Evolutionary conservation across 2,329 filamentous ascomycete species (phyloP), one percentile per base, ranked within the genome.

Genomic region (Hirsutella rhossiliensis): DNA sequence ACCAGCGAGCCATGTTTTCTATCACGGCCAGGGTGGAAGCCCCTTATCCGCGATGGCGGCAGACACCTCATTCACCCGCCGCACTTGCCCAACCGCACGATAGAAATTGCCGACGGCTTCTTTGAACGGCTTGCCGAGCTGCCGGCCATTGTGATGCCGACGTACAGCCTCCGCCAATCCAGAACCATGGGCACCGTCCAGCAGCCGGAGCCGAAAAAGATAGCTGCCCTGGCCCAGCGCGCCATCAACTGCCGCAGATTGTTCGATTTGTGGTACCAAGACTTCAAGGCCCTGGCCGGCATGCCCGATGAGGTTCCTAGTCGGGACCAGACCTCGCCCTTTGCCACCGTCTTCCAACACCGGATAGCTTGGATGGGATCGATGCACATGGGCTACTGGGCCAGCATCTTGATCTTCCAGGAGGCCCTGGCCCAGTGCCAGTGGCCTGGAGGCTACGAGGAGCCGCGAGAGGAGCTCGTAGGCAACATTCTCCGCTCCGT

Each of bases 71-170:
- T 58, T 15, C 54, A 61, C 42, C 42, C 51, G 15, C 44, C 52
- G 8, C 48, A 51, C 23, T 27, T 27, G 23, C 23, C 23, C 23
- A 27, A 27, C 3, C 23, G 23, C 39, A 50, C 47, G 12, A 54
- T 58, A 30, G 44, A 52, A 3, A 46, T 61, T 11, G 47, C 59
- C 20, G 61, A 67, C 50, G 49, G 48, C 12, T 65, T 62, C 50
- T 58, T 64, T 43, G 47, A 53, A 31, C 51, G 55, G 19, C 54
- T 67, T 27, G 23, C 3, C 23, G 4, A 23, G 38, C 49, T 67
- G 11, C 59, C 63, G 2, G 50, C 52, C 36, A 50, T 67, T 19
- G 47, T 66, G 34, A 56, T 52, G 39, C 50, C 56, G 41, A 56
- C 57, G 39, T 62, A 59, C 45, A 41, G 51, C 11, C 52, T 67